Conservation (phyloP, 768 basidiomycete genomes). For the Russula sp. region DNA sequence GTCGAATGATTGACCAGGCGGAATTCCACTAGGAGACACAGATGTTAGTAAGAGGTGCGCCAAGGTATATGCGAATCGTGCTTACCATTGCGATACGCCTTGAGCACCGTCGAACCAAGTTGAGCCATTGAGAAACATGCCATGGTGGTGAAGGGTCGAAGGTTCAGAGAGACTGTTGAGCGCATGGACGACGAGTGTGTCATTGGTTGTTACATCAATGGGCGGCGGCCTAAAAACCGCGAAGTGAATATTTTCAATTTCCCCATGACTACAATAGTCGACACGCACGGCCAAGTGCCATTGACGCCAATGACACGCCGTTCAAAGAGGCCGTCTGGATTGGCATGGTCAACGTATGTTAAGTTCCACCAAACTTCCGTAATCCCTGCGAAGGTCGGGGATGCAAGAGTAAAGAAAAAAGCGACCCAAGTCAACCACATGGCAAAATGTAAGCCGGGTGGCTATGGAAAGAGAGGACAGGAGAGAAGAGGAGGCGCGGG, state of each 20-base stretch:
- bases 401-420: constrained; percentile 37
- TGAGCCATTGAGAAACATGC: constrained; percentile 88
- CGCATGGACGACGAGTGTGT: constrained; percentile 75
- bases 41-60: neutral
- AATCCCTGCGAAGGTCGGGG: constrained; percentile 56
- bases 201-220: constrained; percentile 64
- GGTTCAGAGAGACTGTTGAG: constrained; percentile 65
- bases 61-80: constrained; percentile 12
- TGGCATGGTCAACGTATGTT: constrained; percentile 73
- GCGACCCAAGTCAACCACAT: constrained; percentile 28
- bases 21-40: constrained; percentile 58
- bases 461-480: neutral
- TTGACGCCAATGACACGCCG: constrained; percentile 87
- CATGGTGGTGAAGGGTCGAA: constrained; percentile 85
- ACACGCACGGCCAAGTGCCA: constrained; percentile 85
- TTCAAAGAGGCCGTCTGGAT: constrained; percentile 77
- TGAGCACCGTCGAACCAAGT: constrained; percentile 89
- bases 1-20: constrained; percentile 63
- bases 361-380: constrained; percentile 89
- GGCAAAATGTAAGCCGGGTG: neutral
- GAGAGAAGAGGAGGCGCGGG: constrained; percentile 8
- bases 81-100: constrained; percentile 79
- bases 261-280: neutral
- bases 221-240: constrained; percentile 69
- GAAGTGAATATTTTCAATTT: neutral